Evolutionary conservation across 306 rosid species (phyloP).

Genomic region (Benincasa hispida): DNA sequence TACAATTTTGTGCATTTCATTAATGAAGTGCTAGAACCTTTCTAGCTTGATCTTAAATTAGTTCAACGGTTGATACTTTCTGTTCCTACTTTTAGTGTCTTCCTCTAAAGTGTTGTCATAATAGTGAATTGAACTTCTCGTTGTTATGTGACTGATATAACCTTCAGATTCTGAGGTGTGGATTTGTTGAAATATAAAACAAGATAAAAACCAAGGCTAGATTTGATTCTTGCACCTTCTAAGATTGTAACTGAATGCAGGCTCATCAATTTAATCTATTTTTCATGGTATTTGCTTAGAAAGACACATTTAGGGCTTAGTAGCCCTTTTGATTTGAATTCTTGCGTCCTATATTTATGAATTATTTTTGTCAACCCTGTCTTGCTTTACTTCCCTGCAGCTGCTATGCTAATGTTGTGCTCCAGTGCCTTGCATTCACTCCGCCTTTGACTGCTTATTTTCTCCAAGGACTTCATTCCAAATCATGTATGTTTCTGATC

Average conservation of each 20-base stretch:
- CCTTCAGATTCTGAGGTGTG: background rate
- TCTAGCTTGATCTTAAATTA: background rate
- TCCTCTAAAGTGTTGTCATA: background rate
- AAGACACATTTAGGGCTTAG: background rate
- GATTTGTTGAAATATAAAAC: background rate
- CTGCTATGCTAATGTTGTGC: slow-evolving; percentile 90
- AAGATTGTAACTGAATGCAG: background rate
- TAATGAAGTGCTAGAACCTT: background rate
- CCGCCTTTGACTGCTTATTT: slow-evolving; percentile 92
- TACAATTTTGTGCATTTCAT: background rate
- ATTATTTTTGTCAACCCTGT: background rate
- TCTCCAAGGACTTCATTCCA: slow-evolving; percentile 78
- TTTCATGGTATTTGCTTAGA: background rate
- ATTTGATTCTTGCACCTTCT: background rate
- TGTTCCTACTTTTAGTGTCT: background rate
- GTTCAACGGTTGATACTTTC: background rate
- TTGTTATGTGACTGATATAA: background rate
- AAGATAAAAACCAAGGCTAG: background rate
- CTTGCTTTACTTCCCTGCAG: slow-evolving; percentile 26
- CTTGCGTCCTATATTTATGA: background rate
- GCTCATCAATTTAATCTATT: background rate
- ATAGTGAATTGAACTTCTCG: background rate
- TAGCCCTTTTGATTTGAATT: background rate
- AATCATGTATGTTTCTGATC: slow-evolving; percentile 49
- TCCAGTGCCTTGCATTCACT: slow-evolving; percentile 86